Conservation (phyloP, 768 basidiomycete species). For the Myochromella boudieri region DNA sequence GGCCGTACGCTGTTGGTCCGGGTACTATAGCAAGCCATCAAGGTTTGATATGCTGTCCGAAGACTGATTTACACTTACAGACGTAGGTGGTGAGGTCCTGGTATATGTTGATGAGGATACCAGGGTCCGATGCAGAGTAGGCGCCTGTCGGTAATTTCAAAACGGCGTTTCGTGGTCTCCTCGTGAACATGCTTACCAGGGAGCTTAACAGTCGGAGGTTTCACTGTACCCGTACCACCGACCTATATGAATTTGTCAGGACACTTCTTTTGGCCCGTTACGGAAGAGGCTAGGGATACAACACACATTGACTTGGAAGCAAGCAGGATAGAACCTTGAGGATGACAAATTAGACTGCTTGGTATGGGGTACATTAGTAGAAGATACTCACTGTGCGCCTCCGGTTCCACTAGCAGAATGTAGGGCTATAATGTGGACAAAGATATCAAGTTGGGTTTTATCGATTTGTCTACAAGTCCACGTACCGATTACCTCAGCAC, state of each 20-base stretch:
- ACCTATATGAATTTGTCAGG: too few species aligned
- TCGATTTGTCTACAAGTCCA: too few species aligned
- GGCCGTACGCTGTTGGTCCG: constrained; percentile 45
- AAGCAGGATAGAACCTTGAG: constrained; percentile 42
- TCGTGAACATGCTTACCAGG: constrained; percentile 34
- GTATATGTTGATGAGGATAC: constrained; percentile 51
- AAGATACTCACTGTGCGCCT: constrained; percentile 34
- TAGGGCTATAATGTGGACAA: too few species aligned
- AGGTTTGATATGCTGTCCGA: too few species aligned
- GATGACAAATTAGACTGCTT: too few species aligned
- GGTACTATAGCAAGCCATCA: constrained; percentile 41
- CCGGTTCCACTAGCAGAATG: constrained; percentile 39
- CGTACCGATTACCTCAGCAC: constrained; percentile 48
- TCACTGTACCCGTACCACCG: constrained; percentile 29
- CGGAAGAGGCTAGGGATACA: too few species aligned
- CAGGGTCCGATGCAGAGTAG: constrained; percentile 36
- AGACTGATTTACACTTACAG: constrained; percentile 25
- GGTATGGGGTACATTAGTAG: too few species aligned
- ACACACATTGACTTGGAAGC: constrained; percentile 40
- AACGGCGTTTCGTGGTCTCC: too few species aligned
- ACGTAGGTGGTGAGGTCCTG: constrained; percentile 36
- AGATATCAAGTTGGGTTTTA: too few species aligned
- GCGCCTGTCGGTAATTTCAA: too few species aligned
- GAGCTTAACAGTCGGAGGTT: constrained; percentile 38
- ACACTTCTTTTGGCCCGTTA: too few species aligned